These are phyloP conservation scores for Castanospermum australe DNA, from an alignment of 306 rosid species.

Conservation along the genomic window DNA sequence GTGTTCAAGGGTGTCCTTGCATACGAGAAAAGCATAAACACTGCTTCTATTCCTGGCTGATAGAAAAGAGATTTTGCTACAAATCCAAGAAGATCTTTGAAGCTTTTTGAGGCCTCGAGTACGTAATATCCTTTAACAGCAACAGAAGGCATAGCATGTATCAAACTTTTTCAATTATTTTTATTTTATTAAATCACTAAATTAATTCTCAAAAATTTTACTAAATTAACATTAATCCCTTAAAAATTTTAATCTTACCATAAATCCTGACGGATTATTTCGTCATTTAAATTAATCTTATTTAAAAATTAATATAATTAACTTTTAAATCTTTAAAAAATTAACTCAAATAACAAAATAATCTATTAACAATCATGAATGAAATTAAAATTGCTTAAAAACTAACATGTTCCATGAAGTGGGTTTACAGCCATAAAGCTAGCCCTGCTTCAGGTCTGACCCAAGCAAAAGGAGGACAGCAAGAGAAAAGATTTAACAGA, in stretches of 20 bases:
- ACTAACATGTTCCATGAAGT: no score
- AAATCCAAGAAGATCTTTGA: conserved; percentile 50
- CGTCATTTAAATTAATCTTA: no score
- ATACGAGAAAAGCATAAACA: conserved; percentile 24
- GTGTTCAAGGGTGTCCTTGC: background rate
- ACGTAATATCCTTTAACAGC: conserved; percentile 57
- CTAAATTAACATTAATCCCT: no score
- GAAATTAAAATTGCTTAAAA: no score
- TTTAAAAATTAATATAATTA: no score
- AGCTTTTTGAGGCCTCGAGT: conserved; percentile 48
- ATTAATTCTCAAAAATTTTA: no score
- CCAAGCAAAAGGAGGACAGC: background rate
- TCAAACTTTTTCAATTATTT: background rate
- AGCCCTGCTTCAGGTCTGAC: background rate
- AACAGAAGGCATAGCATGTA: conserved; percentile 35
- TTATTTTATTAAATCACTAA: no score
- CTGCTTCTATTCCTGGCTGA: conserved; percentile 9
- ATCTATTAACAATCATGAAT: no score
- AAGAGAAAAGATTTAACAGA: background rate
- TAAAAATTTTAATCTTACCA: no score
- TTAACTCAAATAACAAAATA: no score
- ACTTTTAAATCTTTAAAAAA: no score
- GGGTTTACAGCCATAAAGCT: background rate
- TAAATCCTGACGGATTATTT: no score
- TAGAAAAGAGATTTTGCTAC: conserved; percentile 32